Percentiles rank a stretch among this genome's conserved stretches.
These are phyloP conservation scores for Suillus plorans DNA, from an alignment of 768 basidiomycete genomes.

Conservation along the genomic window DNA sequence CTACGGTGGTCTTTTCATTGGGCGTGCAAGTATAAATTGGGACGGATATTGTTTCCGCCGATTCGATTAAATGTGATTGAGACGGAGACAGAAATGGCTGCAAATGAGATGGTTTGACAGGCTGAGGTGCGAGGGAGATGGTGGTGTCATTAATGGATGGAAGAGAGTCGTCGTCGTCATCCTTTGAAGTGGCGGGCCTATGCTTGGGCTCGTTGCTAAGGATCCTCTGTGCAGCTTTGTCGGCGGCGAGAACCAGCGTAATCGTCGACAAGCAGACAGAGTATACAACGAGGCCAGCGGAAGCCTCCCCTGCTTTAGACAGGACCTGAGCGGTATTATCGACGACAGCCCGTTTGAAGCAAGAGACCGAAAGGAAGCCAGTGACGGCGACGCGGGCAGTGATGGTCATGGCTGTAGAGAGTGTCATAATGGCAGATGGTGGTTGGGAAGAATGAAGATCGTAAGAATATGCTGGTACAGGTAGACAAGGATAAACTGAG, in stretches of 20 bases:
- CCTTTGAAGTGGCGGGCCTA: neutral
- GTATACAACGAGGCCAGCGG: neutral
- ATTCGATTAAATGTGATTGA: neutral
- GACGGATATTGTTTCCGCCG: neutral
- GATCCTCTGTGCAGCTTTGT: neutral
- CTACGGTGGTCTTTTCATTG: too few relatives aligned
- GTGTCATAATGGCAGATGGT: neutral
- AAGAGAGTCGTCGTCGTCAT: neutral
- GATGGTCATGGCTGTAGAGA: neutral
- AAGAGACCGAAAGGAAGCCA: too few relatives aligned
- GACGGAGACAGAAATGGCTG: neutral
- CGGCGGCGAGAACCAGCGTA: neutral
- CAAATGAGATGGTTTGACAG: neutral
- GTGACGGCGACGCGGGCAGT: too few relatives aligned
- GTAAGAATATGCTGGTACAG: neutral
- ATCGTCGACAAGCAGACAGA: neutral
- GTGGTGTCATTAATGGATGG: neutral
- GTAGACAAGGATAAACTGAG: neutral
- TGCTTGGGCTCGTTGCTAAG: neutral
- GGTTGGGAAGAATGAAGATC: neutral
- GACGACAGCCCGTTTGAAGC: too few relatives aligned
- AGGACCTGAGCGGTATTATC: too few relatives aligned
- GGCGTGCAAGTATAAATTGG: neutral
- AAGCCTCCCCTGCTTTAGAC: neutral
- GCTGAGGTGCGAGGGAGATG: neutral